Base-by-base conservation (phyloP, 164 flowering plant genomes). In the Saururus chinensis region DNA sequence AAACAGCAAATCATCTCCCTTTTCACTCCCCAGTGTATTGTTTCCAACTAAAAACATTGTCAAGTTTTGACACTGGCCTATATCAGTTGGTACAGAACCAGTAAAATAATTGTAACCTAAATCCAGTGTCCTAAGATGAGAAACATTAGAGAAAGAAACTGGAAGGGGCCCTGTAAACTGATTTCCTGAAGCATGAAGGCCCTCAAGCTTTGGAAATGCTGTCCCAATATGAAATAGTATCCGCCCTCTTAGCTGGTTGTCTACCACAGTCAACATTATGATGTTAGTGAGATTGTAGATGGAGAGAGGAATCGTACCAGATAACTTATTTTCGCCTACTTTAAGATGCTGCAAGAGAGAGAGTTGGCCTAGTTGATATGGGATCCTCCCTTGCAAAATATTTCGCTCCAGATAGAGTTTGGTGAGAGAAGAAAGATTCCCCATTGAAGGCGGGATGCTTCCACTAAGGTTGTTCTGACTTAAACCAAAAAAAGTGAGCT, bases 161-260 rank as follows among this genome's bases (percentile, higher is more conserved):
- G 88, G 85, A 57, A 81, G 70, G 9, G 25, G 17, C 0, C 88
- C 88, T 3, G 81, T 74, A 59, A 82, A 70, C 1, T 67, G 56
- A 40, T 82, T 80, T 24, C 61, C 0, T 51, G 78, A 60, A 16
- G 65, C 57, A 10, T 62, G 60, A 65, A 82, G 57, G 35, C 7
- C 16, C 25, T 42, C 8, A 40, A 82, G 77, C 21, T 68, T 75
- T 1, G 82, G 79, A 11, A 80, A 67, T 4, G 40, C 70, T 8
- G 19, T 13, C 0, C 77, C 82, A 56, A 62, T 6, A 7, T 52
- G 19, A 0, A 37, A 14, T 4, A 48, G 25, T 7, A 37, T 7
- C 16, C 4, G 25, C 20, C 87, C 84, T 56, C 55, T 56, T 2
- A 82, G 56, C 16, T 67, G 13, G 61, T 22, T 49, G n/a, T n/a